Conservation (phyloP, 192 early-diverging fungal species). For the Piromyces finnis region DNA sequence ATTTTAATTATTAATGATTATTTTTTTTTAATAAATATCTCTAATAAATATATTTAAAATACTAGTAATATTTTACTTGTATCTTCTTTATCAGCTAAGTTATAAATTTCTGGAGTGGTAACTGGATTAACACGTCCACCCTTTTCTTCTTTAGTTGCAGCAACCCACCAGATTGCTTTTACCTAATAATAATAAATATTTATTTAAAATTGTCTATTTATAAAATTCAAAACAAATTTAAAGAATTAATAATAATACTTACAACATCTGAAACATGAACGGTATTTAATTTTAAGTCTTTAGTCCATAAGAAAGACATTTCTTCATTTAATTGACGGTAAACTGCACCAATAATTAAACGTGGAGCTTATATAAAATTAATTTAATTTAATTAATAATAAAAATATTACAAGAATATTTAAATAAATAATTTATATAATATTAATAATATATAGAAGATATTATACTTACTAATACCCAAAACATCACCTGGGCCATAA, state of each 20-base stretch:
- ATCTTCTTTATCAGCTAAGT: slow-evolving; percentile 70
- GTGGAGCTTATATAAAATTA: slow-evolving; percentile 43
- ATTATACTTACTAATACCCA: slow-evolving; percentile 62
- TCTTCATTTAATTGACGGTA: slow-evolving; percentile 61
- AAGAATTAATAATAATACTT: neutral
- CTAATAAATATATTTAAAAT: no score
- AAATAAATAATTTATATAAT: no score
- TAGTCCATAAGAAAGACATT: slow-evolving; percentile 90
- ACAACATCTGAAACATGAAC: slow-evolving; percentile 82
- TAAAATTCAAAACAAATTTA: no score
- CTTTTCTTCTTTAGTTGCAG: slow-evolving; percentile 20
- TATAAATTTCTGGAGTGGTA: slow-evolving; percentile 41
- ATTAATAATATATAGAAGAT: neutral
- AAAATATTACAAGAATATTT: no score
- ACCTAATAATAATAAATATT: no score
- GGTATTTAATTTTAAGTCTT: slow-evolving; percentile 79
- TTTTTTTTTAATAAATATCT: no score
- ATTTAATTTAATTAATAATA: neutral
- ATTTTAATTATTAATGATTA: no score
- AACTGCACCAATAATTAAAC: slow-evolving; percentile 80
- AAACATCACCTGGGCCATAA: slow-evolving; percentile 66
- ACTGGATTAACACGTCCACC: slow-evolving; percentile 18
- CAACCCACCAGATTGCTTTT: slow-evolving; percentile 25
- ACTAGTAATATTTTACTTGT: no score
- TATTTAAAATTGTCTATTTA: no score